phyloP scores from a whole-genome alignment of 1,284 basidiomycete species.

The Testicularia cyperi region DNA sequence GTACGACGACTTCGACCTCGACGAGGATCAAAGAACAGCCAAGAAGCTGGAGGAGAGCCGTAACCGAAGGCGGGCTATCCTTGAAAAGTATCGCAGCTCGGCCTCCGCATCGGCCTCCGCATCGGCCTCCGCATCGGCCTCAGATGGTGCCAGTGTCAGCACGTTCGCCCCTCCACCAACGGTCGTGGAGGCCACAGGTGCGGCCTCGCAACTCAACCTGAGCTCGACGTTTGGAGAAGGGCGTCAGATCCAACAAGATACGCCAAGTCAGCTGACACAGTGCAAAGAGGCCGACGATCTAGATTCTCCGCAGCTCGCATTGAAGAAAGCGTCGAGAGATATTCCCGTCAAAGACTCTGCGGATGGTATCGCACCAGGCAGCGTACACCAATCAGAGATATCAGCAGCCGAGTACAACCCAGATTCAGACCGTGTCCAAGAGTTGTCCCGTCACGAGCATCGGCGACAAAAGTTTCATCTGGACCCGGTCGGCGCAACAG shows the following conservation, averaged over 20 bases:
- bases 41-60: slow-evolving; percentile 43
- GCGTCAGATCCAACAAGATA: too few species aligned
- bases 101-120: background rate
- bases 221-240: too few species aligned
- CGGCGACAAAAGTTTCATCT: background rate
- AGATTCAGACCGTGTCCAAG: slow-evolving; percentile 18
- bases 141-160: background rate
- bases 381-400: too few species aligned
- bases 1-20: slow-evolving; percentile 21
- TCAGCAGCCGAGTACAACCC: slow-evolving; percentile 46
- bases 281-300: too few species aligned
- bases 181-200: too few species aligned
- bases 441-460: slow-evolving; percentile 14
- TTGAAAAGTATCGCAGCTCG: slow-evolving; percentile 19
- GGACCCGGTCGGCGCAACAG: background rate
- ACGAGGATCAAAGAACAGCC: slow-evolving; percentile 13
- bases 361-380: too few species aligned
- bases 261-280: too few species aligned
- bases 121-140: background rate
- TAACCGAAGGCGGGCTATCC: slow-evolving; percentile 32
- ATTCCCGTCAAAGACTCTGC: too few species aligned
- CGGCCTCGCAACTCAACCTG: too few species aligned
- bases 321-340: too few species aligned
- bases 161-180: too few species aligned
- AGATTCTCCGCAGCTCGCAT: too few species aligned